Evolutionary conservation across 192 early-diverging fungal genomes (phyloP).

Genomic region (Linnemannia schmuckeri): DNA sequence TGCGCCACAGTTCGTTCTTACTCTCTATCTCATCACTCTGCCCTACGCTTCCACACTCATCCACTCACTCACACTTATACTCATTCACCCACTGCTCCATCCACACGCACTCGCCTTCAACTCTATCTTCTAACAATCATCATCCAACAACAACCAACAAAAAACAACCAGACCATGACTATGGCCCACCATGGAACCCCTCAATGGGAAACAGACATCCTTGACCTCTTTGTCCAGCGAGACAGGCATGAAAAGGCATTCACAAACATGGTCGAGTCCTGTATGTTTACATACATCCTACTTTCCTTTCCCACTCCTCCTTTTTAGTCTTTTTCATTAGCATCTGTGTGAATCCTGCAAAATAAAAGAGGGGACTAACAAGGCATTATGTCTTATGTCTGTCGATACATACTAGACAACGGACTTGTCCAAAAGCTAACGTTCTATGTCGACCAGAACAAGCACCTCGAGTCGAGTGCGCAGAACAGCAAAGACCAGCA

Average conservation of each 20-base stretch:
- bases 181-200: conserved; percentile 30
- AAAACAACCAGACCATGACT: conserved; percentile 16
- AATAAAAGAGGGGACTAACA: background rate
- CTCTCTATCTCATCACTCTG: too few species aligned
- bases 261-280: conserved; percentile 62
- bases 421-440: conserved; percentile 58
- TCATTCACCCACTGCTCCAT: background rate
- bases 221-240: conserved; percentile 55
- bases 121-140: background rate
- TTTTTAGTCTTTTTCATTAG: background rate
- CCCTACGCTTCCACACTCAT: background rate
- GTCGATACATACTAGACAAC: conserved; percentile 44
- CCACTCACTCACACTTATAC: background rate
- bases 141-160: background rate
- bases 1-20: too few species aligned
- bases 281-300: conserved; percentile 40
- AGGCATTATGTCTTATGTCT: background rate
- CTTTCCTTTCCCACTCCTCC: background rate
- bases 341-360: background rate
- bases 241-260: conserved; percentile 64
- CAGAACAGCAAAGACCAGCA: conserved; percentile 45
- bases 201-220: conserved; percentile 59
- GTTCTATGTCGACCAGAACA: conserved; percentile 57
- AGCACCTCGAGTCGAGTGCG: conserved; percentile 49
- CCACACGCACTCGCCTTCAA: background rate